A percentile compares a stretch with the other conserved stretches of the same genome.
Conservation (phyloP, 2,329 filamentous ascomycete species). For the Venturia oleaginea region DNA sequence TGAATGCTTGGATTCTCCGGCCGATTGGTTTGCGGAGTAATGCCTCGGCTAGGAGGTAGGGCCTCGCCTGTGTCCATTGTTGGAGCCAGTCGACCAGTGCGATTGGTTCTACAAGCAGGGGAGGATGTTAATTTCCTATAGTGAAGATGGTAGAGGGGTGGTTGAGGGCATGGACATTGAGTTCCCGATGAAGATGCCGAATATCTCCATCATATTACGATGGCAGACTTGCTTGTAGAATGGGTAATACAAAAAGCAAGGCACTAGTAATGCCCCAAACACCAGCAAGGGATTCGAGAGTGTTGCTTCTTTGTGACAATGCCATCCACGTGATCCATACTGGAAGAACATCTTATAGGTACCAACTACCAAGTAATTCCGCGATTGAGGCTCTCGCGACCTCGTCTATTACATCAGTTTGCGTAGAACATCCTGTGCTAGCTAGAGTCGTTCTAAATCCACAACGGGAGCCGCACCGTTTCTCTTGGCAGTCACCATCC, state of each 20-base stretch:
- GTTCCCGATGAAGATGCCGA: neutral
- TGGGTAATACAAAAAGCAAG: neutral
- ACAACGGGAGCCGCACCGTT: neutral
- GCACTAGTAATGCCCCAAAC: neutral
- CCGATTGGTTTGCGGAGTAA: slow-evolving; percentile 7
- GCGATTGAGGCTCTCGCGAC: too few relatives aligned
- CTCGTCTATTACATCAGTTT: too few relatives aligned
- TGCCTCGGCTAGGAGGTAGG: neutral
- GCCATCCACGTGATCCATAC: too few relatives aligned
- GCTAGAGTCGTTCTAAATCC: too few relatives aligned
- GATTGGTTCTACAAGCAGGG: neutral
- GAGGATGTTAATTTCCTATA: neutral
- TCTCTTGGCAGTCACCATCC: neutral
- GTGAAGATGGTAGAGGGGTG: neutral
- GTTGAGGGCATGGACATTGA: neutral
- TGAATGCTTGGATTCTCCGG: neutral
- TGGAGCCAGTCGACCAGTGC: neutral
- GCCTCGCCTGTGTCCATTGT: neutral
- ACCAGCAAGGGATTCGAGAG: too few relatives aligned
- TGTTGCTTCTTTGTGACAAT: too few relatives aligned
- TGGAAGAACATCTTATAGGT: too few relatives aligned
- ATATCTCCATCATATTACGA: neutral
- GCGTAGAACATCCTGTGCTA: too few relatives aligned
- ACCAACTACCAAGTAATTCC: too few relatives aligned
- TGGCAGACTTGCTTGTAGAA: neutral